Evolutionary conservation across 78 protist species (phyloP), one percentile per base, ranked within the genome.

Genomic region (Dictyostelium citrinum): DNA sequence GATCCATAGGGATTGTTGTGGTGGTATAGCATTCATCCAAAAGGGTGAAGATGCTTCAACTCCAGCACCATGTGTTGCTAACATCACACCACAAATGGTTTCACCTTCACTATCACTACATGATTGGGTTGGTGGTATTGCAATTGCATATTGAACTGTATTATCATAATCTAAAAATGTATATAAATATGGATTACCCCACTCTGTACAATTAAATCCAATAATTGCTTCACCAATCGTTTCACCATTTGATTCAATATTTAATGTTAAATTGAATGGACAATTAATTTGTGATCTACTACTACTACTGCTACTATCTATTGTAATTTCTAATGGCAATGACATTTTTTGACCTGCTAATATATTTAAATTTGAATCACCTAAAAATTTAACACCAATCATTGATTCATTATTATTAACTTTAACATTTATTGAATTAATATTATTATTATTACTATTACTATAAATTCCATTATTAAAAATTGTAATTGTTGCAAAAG

Each of bases 61-160:
- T 67, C 93, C 93, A 5, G 93, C 93, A 78, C 93, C 93, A 78
- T 88, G 93, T 9, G 85, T 76, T 16, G 85, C 93, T 1, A 88
- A 22, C 79, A 88, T 78, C 22, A 88, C 29, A 8, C 51, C 45
- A 67, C 84, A 88, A 33, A 29, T 27, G 1, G 72, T 24, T 14
- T 31, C 49, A 10, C 31, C 31, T 9, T 60, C 29, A 17, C 16
- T 31, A 4, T 6, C 37, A 20, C 80, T 58, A 33, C 46, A 46
- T 22, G 39, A 16, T 5, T 7, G 51, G 2, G 76, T 27, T 35
- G 93, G 93, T 67, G 95, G 95, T 31, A 64, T 77, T 70, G 88
- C 86, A 22, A 83, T 70, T 17, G 95, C 86, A 67, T 90, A 90
- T 64, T 90, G 95, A 10, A 90, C 95, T 0, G 86, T 60, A 12